These are phyloP conservation scores for Xylaria sp. DNA, from an alignment of 2,329 filamentous ascomycete genomes.

Conservation along the genomic window DNA sequence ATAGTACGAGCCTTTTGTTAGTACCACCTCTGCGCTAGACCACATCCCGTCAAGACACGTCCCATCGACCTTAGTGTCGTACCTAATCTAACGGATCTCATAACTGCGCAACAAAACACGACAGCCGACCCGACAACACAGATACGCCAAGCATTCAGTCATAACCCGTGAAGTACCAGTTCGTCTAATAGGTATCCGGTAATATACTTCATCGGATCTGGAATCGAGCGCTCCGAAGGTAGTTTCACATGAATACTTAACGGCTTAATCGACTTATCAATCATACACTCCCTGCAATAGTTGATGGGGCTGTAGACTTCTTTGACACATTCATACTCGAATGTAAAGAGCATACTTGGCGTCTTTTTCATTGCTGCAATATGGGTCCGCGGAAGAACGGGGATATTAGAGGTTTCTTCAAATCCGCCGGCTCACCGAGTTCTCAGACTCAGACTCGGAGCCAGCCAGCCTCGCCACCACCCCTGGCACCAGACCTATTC, in stretches of 20 bases:
- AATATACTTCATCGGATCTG: conserved; percentile 2
- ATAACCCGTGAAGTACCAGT: background rate
- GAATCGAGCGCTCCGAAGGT: background rate
- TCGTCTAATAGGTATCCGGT: background rate
- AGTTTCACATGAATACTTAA: conserved; percentile 16
- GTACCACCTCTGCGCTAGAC: background rate
- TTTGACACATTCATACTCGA: background rate
- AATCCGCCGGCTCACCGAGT: conserved; percentile 29
- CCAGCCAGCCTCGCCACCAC: conserved; percentile 34
- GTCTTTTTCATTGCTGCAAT: conserved; percentile 7
- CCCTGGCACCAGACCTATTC: conserved; percentile 34
- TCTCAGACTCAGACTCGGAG: conserved; percentile 32
- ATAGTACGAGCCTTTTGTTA: too few relatives aligned
- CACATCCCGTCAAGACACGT: conserved; percentile 25
- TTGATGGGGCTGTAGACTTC: background rate
- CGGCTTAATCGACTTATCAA: conserved; percentile 5
- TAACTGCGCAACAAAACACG: background rate
- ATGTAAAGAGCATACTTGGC: conserved; percentile 4
- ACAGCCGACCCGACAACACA: background rate
- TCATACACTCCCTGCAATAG: background rate
- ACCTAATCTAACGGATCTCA: too few relatives aligned
- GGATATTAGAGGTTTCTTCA: conserved; percentile 52
- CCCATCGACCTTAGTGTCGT: background rate
- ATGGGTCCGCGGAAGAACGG: conserved; percentile 40
- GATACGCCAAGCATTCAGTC: conserved; percentile 24